Conservation (phyloP, 2,329 filamentous ascomycete species). For the Paecilomyces sp. region DNA sequence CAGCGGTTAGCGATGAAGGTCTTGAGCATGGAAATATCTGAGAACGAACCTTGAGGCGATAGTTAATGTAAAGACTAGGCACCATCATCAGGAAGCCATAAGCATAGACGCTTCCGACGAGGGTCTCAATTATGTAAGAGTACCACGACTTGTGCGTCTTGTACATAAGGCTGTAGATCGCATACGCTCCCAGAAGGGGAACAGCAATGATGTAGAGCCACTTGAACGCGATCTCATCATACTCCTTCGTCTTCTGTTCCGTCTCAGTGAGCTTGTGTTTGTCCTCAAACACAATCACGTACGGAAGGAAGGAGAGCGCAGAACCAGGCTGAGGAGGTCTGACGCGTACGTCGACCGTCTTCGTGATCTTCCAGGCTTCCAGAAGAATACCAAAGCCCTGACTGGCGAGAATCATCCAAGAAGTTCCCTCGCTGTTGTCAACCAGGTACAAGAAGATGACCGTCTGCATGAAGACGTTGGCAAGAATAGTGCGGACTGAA, state of each 20-base stretch:
- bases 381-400: slow-evolving; percentile 78
- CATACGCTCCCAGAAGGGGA: slow-evolving; percentile 82
- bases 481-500: slow-evolving; percentile 89
- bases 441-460: slow-evolving; percentile 95
- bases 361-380: slow-evolving; percentile 93
- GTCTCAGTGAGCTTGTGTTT: slow-evolving; percentile 94
- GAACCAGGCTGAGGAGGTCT: slow-evolving; percentile 62
- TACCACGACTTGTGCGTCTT: slow-evolving; percentile 98
- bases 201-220: slow-evolving; percentile 93
- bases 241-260: slow-evolving; percentile 96
- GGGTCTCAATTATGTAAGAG: slow-evolving; percentile 86
- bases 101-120: slow-evolving; percentile 93
- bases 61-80: slow-evolving; percentile 96
- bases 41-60: slow-evolving; percentile 68
- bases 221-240: slow-evolving; percentile 94
- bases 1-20: slow-evolving; percentile 10
- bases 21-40: background rate
- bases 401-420: slow-evolving; percentile 95
- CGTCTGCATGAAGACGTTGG: slow-evolving; percentile 95
- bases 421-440: slow-evolving; percentile 96
- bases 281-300: slow-evolving; percentile 80
- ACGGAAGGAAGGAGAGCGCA: slow-evolving; percentile 68
- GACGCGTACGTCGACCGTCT: slow-evolving; percentile 81
- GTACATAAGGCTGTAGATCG: slow-evolving; percentile 83
- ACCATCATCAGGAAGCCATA: slow-evolving; percentile 99